Evolutionary conservation across 2,329 filamentous ascomycete species (phyloP).

Genomic region (Fusarium coffeatum): DNA sequence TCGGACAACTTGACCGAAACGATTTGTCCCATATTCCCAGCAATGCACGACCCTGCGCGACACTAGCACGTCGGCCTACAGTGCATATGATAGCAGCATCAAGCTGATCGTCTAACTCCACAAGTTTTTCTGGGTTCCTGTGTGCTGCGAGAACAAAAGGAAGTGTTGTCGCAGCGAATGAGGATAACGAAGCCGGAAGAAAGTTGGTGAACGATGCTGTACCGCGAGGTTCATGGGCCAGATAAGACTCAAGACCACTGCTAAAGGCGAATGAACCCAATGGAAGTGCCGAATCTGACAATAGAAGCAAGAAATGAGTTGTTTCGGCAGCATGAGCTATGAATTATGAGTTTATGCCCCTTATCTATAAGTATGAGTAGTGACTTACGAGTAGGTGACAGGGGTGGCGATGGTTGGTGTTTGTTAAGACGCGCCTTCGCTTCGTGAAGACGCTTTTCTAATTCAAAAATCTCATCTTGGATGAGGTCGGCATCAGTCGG

Average conservation of each 20-base stretch:
- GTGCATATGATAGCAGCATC: conserved; percentile 82
- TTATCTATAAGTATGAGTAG: conserved; percentile 12
- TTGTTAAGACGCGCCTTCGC: conserved; percentile 59
- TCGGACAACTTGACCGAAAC: conserved; percentile 59
- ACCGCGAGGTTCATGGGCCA: conserved; percentile 69
- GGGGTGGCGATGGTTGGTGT: conserved; percentile 33
- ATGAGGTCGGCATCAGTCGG: conserved; percentile 47
- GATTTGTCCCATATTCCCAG: conserved; percentile 81
- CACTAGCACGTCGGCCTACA: conserved; percentile 80
- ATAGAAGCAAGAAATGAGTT: conserved; percentile 77
- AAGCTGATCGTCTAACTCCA: conserved; percentile 76
- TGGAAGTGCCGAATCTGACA: conserved; percentile 84
- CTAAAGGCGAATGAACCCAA: conserved; percentile 90
- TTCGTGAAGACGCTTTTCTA: conserved; percentile 65
- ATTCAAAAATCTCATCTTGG: conserved; percentile 67
- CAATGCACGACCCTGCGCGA: conserved; percentile 80
- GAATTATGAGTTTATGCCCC: conserved; percentile 7
- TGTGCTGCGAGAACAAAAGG: conserved; percentile 80
- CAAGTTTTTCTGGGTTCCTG: conserved; percentile 62
- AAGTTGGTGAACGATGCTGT: conserved; percentile 69
- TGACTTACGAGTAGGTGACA: conserved; percentile 31
- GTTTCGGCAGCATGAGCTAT: conserved; percentile 39
- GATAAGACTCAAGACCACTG: conserved; percentile 83
- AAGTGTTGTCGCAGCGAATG: conserved; percentile 77
- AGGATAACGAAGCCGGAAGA: conserved; percentile 75